Conservation (phyloP, 768 basidiomycete species). For the Astraeus odoratus region DNA sequence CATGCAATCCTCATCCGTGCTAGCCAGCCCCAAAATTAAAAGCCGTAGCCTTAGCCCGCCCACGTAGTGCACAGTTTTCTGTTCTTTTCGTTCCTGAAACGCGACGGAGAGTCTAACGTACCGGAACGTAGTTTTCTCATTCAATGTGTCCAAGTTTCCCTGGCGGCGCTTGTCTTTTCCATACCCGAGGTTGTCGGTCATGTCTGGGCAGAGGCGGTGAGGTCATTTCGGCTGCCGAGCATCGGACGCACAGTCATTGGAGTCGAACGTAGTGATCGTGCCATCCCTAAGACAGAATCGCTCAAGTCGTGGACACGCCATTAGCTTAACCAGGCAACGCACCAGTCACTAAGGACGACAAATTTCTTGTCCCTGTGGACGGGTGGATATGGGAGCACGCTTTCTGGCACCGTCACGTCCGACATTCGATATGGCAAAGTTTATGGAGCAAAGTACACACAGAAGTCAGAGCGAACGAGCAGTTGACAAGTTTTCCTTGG, state of each 20-base stretch:
- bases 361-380: conserved; percentile 60
- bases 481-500: too few relatives aligned
- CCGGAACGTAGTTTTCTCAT: conserved; percentile 68
- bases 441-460: not conserved
- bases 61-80: conserved; percentile 25
- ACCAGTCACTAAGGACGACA: conserved; percentile 90
- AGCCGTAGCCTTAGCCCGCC: too few relatives aligned
- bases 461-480: not conserved
- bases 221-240: too few relatives aligned
- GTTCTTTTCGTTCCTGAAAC: conserved; percentile 6
- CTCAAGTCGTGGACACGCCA: too few relatives aligned
- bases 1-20: not conserved
- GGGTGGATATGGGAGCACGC: conserved; percentile 75
- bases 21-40: not conserved
- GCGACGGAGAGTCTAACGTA: conserved; percentile 15
- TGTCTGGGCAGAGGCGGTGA: conserved; percentile 41
- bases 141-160: conserved; percentile 60
- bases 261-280: conserved; percentile 89
- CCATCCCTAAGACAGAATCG: conserved; percentile 76
- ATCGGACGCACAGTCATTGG: conserved; percentile 90
- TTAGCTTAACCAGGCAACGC: too few relatives aligned
- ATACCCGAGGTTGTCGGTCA: conserved; percentile 87
- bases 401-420: conserved; percentile 25
- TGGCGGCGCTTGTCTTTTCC: not conserved
- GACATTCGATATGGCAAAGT: not conserved